Percentiles rank a stretch among this genome's conserved stretches.
Conservation (phyloP, 2,329 filamentous ascomycete species). For the Hymenoscyphus repandus region DNA sequence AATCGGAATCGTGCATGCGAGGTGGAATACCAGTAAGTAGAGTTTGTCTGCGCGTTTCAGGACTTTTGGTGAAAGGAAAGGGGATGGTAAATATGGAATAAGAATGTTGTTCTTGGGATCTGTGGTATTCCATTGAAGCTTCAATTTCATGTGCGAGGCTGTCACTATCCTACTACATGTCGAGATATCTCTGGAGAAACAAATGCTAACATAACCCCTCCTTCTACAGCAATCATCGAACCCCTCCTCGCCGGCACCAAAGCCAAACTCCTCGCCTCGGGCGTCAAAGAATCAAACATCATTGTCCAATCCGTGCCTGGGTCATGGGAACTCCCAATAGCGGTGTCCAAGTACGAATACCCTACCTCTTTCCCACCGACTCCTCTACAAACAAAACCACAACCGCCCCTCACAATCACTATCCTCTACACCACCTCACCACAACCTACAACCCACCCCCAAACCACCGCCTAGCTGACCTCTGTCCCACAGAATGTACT, state of each 20-base stretch:
- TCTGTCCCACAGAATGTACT: conserved; percentile 78
- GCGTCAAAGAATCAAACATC: conserved; percentile 85
- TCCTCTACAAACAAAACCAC: conserved; percentile 32
- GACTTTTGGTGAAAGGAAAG: not conserved
- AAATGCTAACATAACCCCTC: not conserved
- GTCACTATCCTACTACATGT: too few relatives aligned
- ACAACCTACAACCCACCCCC: too few relatives aligned
- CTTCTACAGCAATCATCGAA: conserved; percentile 67
- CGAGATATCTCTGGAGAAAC: not conserved
- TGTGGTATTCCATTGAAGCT: too few relatives aligned
- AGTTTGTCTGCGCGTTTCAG: not conserved
- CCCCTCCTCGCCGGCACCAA: conserved; percentile 77
- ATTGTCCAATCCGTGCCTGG: conserved; percentile 86
- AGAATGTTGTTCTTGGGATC: too few relatives aligned
- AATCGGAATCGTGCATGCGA: conserved; percentile 90
- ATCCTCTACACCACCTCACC: too few relatives aligned
- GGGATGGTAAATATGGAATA: not conserved
- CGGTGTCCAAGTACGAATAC: conserved; percentile 47
- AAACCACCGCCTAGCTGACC: too few relatives aligned
- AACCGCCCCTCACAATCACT: not conserved
- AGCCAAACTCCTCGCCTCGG: conserved; percentile 69
- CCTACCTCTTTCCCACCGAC: not conserved
- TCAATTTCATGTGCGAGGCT: too few relatives aligned
- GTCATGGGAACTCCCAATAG: conserved; percentile 89
- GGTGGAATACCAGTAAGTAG: conserved; percentile 65